Conservation (phyloP, 208 protist species). For the Leptomonas seymouri region DNA sequence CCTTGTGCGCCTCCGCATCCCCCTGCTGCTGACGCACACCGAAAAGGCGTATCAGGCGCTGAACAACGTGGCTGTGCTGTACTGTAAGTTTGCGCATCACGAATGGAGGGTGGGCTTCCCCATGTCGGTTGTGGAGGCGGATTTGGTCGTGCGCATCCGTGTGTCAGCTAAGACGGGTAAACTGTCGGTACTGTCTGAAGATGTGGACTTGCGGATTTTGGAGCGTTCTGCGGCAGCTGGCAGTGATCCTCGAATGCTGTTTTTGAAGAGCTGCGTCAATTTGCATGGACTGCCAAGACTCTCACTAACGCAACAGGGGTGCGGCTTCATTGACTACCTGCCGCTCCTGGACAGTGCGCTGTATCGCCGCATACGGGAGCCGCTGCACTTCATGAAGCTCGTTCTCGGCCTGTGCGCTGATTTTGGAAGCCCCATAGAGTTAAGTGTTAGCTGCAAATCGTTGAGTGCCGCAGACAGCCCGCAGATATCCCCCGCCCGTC, state of each 20-base stretch:
- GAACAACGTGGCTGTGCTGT: conserved; percentile 40
- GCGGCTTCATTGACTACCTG: conserved; percentile 42
- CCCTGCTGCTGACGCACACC: conserved; percentile 29
- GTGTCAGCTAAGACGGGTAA: conserved; percentile 2
- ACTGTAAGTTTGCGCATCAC: conserved; percentile 39
- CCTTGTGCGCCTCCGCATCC: conserved; percentile 37
- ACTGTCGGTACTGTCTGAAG: conserved; percentile 28
- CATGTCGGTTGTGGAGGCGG: conserved; percentile 29
- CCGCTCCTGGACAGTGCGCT: conserved; percentile 43
- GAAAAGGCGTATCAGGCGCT: conserved; percentile 21
- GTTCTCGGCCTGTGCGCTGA: conserved; percentile 29
- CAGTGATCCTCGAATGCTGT: conserved; percentile 14
- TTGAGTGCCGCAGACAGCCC: neutral
- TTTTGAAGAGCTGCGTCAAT: conserved; percentile 44
- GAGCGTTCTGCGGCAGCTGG: conserved; percentile 5
- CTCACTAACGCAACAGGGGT: conserved; percentile 15
- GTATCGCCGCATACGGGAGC: conserved; percentile 35
- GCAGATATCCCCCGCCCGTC: neutral
- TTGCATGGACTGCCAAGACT: conserved; percentile 35
- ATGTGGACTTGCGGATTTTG: conserved; percentile 29
- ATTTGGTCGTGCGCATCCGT: conserved; percentile 29
- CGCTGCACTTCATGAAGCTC: conserved; percentile 53
- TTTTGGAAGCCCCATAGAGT: conserved; percentile 45
- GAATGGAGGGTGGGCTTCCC: conserved; percentile 16
- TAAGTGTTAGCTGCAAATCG: conserved; percentile 29